Evolutionary conservation across 257 asterid species (phyloP).

Genomic region (Nicotiana paniculata): DNA sequence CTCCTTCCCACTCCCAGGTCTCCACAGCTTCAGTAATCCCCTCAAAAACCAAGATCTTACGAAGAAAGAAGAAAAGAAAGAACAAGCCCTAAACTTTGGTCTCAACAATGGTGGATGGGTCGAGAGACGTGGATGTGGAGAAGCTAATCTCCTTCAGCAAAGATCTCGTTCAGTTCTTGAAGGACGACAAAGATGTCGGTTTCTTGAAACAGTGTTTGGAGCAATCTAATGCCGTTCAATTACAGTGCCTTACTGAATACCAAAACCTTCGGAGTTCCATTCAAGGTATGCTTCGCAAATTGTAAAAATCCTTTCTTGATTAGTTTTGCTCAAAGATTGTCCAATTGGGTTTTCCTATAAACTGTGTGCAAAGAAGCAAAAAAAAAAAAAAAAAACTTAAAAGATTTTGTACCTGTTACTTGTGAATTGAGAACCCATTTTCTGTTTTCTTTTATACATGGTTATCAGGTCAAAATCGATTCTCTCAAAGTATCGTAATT

Average conservation of each 20-base stretch:
- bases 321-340: background rate
- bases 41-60: too few species aligned
- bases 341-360: background rate
- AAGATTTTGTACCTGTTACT: background rate
- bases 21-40: too few species aligned
- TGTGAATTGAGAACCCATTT: background rate
- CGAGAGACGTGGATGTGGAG: slow-evolving; percentile 36
- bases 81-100: background rate
- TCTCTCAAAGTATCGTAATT: background rate
- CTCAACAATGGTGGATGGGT: slow-evolving; percentile 27
- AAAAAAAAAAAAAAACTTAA: too few species aligned
- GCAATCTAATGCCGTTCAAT: slow-evolving; percentile 41
- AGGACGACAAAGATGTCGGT: slow-evolving; percentile 37
- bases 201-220: slow-evolving; percentile 39
- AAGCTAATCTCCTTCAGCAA: slow-evolving; percentile 37
- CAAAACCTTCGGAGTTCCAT: slow-evolving; percentile 29
- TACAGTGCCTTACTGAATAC: slow-evolving; percentile 43
- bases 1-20: too few species aligned
- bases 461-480: background rate
- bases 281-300: slow-evolving; percentile 36
- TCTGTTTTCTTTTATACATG: background rate
- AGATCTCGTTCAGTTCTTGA: slow-evolving; percentile 45
- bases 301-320: too few species aligned
- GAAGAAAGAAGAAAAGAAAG: background rate
- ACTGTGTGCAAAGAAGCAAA: background rate